phyloP scores from a whole-genome alignment of 2,329 filamentous ascomycete species.

The Fusarium proliferatum region DNA sequence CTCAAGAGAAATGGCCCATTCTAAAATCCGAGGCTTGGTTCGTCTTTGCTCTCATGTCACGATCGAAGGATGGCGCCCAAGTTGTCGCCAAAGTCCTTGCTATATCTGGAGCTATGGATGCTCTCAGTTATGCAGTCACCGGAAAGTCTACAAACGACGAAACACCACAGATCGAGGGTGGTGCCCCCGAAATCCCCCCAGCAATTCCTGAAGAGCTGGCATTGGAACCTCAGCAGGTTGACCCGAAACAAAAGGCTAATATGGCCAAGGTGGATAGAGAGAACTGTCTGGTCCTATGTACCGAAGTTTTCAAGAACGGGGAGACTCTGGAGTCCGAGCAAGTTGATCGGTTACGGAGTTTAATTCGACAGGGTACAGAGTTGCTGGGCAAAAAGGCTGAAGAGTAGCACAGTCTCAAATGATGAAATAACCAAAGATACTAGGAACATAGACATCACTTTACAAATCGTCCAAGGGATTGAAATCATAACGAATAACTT shows the following conservation, averaged over 20 bases:
- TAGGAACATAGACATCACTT: neutral
- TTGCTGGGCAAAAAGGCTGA: conserved; percentile 50
- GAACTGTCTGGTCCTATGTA: conserved; percentile 69
- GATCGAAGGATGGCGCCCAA: conserved; percentile 60
- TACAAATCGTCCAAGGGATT: neutral
- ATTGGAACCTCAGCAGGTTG: conserved; percentile 60
- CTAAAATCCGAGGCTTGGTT: conserved; percentile 72
- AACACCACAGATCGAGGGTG: conserved; percentile 34
- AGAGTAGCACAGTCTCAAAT: neutral
- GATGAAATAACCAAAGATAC: neutral
- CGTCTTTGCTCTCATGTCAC: conserved; percentile 69
- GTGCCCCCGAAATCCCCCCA: conserved; percentile 9
- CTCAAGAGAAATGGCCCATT: conserved; percentile 68
- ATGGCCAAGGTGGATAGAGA: conserved; percentile 67
- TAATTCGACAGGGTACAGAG: conserved; percentile 63
- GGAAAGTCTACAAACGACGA: conserved; percentile 49
- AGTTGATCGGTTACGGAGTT: conserved; percentile 56
- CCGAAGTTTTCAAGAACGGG: conserved; percentile 62
- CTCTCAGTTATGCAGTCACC: conserved; percentile 61
- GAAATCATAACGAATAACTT: conserved; percentile 35
- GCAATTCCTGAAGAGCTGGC: conserved; percentile 50
- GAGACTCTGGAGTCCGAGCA: conserved; percentile 55
- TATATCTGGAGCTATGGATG: conserved; percentile 55
- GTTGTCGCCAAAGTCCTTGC: conserved; percentile 58
- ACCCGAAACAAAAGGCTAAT: conserved; percentile 56